Percentiles rank a stretch among this genome's conserved stretches.
These are phyloP conservation scores for Kodamaea laetipori DNA, from an alignment of 805 yeast genomes.

Conservation along the genomic window DNA sequence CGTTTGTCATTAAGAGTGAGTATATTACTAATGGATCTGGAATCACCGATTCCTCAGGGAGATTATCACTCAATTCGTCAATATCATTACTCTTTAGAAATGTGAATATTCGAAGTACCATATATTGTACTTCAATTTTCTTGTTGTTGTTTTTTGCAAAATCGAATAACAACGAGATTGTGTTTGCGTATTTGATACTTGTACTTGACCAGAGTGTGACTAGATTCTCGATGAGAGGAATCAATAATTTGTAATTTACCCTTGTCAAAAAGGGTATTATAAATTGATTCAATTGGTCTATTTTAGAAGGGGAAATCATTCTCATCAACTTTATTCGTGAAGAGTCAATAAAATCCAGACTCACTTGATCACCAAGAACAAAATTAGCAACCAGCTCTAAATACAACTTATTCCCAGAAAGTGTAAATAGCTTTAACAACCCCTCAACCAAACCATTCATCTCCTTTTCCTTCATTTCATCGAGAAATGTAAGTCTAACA, in stretches of 20 bases:
- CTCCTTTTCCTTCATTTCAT: constrained; percentile 19
- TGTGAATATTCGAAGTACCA: background rate
- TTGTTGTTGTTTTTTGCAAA: background rate
- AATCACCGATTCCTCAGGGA: constrained; percentile 24
- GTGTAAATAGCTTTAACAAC: constrained; percentile 14
- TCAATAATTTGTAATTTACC: too few relatives aligned
- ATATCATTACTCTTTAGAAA: background rate
- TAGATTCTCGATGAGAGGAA: too few relatives aligned
- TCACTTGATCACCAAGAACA: constrained; percentile 7
- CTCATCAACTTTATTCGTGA: background rate
- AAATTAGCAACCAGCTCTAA: constrained; percentile 24
- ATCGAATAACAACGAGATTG: background rate
- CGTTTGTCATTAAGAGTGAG: constrained; percentile 39
- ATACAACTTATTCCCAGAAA: constrained; percentile 15
- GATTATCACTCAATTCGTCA: constrained; percentile 1
- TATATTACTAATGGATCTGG: constrained; percentile 44
- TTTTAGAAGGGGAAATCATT: background rate
- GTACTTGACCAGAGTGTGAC: too few relatives aligned
- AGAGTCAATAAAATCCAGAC: background rate
- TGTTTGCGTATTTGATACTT: background rate
- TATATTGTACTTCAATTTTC: background rate
- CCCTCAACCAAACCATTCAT: constrained; percentile 16
- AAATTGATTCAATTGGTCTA: background rate
- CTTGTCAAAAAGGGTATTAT: background rate
- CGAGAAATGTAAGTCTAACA: constrained; percentile 19